Base-by-base conservation (phyloP, 371 early-diverging fungal species). In the Chytridium lagenaria region DNA sequence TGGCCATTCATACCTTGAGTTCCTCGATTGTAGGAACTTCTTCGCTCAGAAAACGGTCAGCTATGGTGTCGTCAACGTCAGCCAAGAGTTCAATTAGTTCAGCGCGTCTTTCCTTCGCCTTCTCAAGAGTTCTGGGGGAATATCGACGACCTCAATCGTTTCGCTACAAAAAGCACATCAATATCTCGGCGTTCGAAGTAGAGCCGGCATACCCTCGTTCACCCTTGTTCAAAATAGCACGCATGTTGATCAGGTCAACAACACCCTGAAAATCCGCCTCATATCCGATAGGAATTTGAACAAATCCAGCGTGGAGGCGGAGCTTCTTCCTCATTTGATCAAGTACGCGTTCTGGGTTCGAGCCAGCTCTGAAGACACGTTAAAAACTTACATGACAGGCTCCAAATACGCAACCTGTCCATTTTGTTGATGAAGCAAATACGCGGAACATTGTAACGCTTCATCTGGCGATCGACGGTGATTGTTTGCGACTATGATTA, bases 371-470 rank as follows among this genome's bases (percentile, higher is more conserved):
- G 74, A 26, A 34, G 69, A 23, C 51, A 44, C 26, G 10, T 26
- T 57, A 30, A 23, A 36, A 23, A 37, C 36, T 63, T 63, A 63
- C 26, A 1, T 22, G 26, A 0, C 34, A 5, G 28, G 90, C 92
- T n/a, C n/a, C n/a, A n/a, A n/a, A n/a, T n/a, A n/a, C n/a, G n/a
- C 0, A 83, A 85, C 68, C 97, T 83, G 81, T 98, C 99, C 90
- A 98, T 88, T 77, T 98, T 98, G 86, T 98, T 98, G 59, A 98
- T 89, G 85, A 95, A 98, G 1, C 93, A 92, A 50, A 98, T 86
- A 0, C 95, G 86, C 2, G 97, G 96, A 2, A 97, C 83, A 1
- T 83, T 80, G 75, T 96, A 95, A 7, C 91, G 84, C 74, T 92
- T 90, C 34, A 96, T 94, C 69, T 86, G 86, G 19, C 84, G 92